phyloP scores from a whole-genome alignment of 495 filamentous ascomycete species.

The Chlorociboria aeruginascens region DNA sequence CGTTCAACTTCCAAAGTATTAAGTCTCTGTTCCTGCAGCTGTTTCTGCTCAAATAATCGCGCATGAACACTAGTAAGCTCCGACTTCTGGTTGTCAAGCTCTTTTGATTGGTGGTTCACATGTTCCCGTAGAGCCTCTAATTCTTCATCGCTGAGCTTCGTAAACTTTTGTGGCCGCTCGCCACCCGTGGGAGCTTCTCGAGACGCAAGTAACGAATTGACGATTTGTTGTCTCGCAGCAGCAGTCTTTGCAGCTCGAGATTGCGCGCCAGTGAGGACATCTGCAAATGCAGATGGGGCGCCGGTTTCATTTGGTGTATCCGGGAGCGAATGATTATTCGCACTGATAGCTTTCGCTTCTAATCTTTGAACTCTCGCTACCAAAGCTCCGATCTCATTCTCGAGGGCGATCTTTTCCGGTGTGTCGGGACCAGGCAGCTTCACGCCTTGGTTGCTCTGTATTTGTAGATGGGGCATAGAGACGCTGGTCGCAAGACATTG shows the following conservation, averaged over 20 bases:
- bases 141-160: conserved; percentile 51
- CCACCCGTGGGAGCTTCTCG: conserved; percentile 28
- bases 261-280: conserved; percentile 21
- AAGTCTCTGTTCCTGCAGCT: conserved; percentile 48
- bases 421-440: conserved; percentile 52
- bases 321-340: conserved; percentile 39
- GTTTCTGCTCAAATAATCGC: conserved; percentile 50
- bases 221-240: conserved; percentile 5
- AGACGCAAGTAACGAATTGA: conserved; percentile 7
- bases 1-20: conserved; percentile 40
- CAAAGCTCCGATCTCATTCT: conserved; percentile 58
- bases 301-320: conserved; percentile 49
- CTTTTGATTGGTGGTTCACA: conserved; percentile 67
- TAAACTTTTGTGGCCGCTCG: conserved; percentile 23
- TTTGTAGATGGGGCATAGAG: conserved; percentile 7
- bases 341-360: conserved; percentile 50
- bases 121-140: conserved; percentile 61
- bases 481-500: conserved; percentile 45
- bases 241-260: conserved; percentile 6
- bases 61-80: conserved; percentile 59
- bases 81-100: conserved; percentile 61
- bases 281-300: conserved; percentile 41
- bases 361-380: conserved; percentile 55
- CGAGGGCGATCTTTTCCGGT: conserved; percentile 53
- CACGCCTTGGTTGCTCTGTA: conserved; percentile 5